Evolutionary conservation across 768 basidiomycete genomes (phyloP).

Genomic region (Collybia sp.): DNA sequence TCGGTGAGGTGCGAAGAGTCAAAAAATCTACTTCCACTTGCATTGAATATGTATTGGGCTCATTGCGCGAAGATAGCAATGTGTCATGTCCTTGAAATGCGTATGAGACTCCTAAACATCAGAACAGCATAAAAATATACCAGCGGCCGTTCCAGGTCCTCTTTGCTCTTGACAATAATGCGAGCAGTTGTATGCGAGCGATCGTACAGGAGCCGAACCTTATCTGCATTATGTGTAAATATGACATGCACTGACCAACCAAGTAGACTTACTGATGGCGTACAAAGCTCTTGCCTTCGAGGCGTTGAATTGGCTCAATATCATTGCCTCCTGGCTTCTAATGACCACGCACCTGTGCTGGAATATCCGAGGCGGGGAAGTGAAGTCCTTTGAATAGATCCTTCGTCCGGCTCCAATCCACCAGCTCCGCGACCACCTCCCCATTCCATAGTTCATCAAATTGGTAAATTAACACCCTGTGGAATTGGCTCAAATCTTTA

Average conservation of each 20-base stretch:
- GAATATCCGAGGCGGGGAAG: conserved; percentile 68
- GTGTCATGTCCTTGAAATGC: conserved; percentile 64
- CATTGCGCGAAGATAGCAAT: conserved; percentile 83
- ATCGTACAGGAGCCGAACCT: conserved; percentile 74
- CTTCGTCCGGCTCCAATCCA: conserved; percentile 71
- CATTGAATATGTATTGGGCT: conserved; percentile 82
- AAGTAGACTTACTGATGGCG: conserved; percentile 45
- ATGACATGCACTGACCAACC: too few species aligned
- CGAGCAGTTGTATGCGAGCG: conserved; percentile 68
- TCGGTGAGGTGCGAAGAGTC: conserved; percentile 3
- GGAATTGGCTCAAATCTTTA: conserved; percentile 79
- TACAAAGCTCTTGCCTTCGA: conserved; percentile 62
- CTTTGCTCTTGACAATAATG: conserved; percentile 55
- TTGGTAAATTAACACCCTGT: conserved; percentile 78
- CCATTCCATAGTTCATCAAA: conserved; percentile 82
- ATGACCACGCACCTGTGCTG: conserved; percentile 47
- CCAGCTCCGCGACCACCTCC: conserved; percentile 71
- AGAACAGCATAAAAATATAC: conserved; percentile 26
- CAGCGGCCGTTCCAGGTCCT: conserved; percentile 65
- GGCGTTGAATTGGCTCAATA: background rate
- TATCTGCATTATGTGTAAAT: conserved; percentile 37
- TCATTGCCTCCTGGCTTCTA: background rate
- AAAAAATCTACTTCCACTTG: conserved; percentile 20
- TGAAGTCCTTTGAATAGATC: conserved; percentile 71
- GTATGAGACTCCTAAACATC: background rate